phyloP scores from a whole-genome alignment of 73 alveolate genomes.

The Paramecium biaurelia region DNA sequence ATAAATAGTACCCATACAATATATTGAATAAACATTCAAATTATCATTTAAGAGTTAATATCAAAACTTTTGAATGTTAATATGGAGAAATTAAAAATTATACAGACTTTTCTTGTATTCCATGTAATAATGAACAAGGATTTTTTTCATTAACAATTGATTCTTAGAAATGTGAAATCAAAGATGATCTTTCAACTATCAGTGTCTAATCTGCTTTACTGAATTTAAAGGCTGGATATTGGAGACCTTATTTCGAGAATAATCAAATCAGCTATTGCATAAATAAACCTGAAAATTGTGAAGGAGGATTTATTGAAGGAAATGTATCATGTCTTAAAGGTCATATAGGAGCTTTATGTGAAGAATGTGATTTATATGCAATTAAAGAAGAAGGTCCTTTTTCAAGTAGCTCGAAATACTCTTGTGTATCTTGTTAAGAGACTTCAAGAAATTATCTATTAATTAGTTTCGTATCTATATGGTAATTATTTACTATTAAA shows the following conservation, averaged over 20 bases:
- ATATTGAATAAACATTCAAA: background rate
- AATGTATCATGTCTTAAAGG: slow-evolving; percentile 26
- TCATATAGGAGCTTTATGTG: slow-evolving; percentile 60
- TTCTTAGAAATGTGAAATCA: background rate
- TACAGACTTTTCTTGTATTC: background rate
- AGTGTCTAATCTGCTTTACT: background rate
- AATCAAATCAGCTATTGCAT: background rate
- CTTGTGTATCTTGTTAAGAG: slow-evolving; percentile 1
- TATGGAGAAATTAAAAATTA: background rate
- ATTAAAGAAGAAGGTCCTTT: background rate
- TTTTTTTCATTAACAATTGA: background rate
- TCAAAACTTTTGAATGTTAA: background rate
- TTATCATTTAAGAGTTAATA: background rate
- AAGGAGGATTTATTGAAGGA: slow-evolving; percentile 43
- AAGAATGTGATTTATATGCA: slow-evolving; percentile 36
- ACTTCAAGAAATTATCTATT: background rate
- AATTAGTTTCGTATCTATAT: background rate
- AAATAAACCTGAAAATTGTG: background rate
- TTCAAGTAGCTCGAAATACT: background rate
- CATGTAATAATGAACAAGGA: background rate
- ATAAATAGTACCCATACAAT: background rate
- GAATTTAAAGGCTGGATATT: slow-evolving; percentile 15
- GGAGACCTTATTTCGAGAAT: slow-evolving; percentile 34
- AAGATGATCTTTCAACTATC: background rate
- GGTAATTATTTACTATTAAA: background rate